Evolutionary conservation across 768 basidiomycete species (phyloP).

Genomic region (Pleurotus sapidus): DNA sequence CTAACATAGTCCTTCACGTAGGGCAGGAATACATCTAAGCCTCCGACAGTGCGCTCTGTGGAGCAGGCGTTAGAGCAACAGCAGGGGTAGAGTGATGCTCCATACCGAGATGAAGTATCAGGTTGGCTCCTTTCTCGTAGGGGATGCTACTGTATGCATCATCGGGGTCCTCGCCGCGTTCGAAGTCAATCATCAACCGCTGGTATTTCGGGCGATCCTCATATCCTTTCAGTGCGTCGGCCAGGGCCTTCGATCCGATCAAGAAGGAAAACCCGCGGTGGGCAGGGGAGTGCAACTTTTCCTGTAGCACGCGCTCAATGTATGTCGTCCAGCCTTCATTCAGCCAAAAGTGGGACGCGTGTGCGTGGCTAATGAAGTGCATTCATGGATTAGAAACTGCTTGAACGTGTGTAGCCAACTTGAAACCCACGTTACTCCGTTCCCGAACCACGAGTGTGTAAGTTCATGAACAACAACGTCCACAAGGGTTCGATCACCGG

Average conservation of each 20-base stretch:
- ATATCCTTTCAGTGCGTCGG: constrained; percentile 68
- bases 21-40: constrained; percentile 78
- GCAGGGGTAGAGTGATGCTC: constrained; percentile 11
- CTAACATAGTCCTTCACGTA: constrained; percentile 82
- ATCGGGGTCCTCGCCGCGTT: constrained; percentile 73
- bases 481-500: constrained; percentile 83
- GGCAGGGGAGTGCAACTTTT: constrained; percentile 66
- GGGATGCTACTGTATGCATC: constrained; percentile 74
- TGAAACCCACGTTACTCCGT: constrained; percentile 65
- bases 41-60: constrained; percentile 68
- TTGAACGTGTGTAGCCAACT: not conserved
- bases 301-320: constrained; percentile 78
- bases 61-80: constrained; percentile 15
- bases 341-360: constrained; percentile 83
- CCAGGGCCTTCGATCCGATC: constrained; percentile 69
- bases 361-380: constrained; percentile 45
- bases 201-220: constrained; percentile 68
- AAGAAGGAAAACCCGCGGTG: constrained; percentile 80
- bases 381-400: not conserved
- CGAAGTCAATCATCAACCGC: constrained; percentile 73
- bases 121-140: constrained; percentile 89
- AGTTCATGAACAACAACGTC: constrained; percentile 90
- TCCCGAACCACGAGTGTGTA: constrained; percentile 91
- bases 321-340: constrained; percentile 96
- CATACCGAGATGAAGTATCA: constrained; percentile 80